These are phyloP conservation scores for Naganishia antarctica DNA, from an alignment of 768 basidiomycete genomes.

Conservation along the genomic window DNA sequence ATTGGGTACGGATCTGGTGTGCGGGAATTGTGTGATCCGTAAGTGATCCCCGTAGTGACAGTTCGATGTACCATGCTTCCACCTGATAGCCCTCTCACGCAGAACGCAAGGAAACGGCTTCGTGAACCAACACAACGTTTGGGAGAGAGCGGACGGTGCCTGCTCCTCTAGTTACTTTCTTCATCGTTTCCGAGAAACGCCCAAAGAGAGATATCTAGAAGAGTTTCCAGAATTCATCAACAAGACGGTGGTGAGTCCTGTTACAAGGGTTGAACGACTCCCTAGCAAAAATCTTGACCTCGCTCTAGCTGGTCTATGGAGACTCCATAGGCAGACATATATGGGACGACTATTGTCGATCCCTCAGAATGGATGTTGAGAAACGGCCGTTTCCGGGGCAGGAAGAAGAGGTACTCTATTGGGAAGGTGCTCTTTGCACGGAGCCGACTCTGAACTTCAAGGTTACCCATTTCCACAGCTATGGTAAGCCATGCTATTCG, in stretches of 20 bases:
- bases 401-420: background rate
- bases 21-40: constrained; percentile 17
- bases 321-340: constrained; percentile 17
- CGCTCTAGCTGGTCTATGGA: constrained; percentile 7
- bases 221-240: constrained; percentile 9
- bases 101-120: constrained; percentile 15
- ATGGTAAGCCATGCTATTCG: background rate
- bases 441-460: constrained; percentile 10
- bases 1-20: no score
- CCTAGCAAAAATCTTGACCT: no score
- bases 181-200: constrained; percentile 11
- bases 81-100: background rate
- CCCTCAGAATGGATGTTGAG: background rate
- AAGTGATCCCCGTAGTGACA: no score
- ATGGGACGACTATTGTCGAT: constrained; percentile 10
- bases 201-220: background rate
- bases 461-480: background rate
- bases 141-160: constrained; percentile 16
- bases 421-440: constrained; percentile 1
- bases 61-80: no score
- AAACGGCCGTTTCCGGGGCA: background rate
- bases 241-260: constrained; percentile 10
- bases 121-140: constrained; percentile 15
- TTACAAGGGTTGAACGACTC: background rate
- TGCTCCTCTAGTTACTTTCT: constrained; percentile 16